Base-by-base conservation (phyloP, 225 moss, liverwort and hornwort species). In the Pseudoscleropodium purum region DNA sequence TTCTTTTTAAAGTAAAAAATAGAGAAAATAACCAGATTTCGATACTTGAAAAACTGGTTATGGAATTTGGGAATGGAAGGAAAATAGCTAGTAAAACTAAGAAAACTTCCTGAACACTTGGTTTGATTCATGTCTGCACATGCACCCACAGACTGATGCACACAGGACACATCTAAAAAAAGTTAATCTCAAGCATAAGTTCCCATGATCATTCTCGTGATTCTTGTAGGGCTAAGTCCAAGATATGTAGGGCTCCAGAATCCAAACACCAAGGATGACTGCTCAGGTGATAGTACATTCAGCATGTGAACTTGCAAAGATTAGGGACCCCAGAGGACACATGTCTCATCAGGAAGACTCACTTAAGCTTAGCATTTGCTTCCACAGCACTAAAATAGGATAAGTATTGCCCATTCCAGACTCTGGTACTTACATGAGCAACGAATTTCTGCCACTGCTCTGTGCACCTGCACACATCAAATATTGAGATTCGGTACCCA, bases 381-480 rank as follows among this genome's bases (percentile, higher is more conserved):
- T 89, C 89, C 89, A 84, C 66, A 81, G 84, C 89, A 79, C 49
- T 29, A 64, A 51, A 10, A 47, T 47, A 47, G 47, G 20, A 74
- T 37, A 60, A 60, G 60, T 5, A 87, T 51, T 13, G 67, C 80
- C 36, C 54, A 43, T 59, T 87, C 59, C 66, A 34, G 67, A 80
- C 87, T 87, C 74, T 68, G 68, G 82, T 90, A 90, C 85, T 56
- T 20, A 56, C 59, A 90, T 70, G 27, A 69, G 64, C 84, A 89
- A 54, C 34, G 12, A 18, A 66, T 60, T 59, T 66, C 57, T 84
- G 72, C 73, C 61, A 24, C 49, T 66, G 41, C 60, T 85, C 87
- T 81, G 61, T 62, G 68, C 82, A 90, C 90, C 90, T 90, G 85
- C 82, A 82, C 82, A 85, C n/a, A 70, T 67, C 89, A 76, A 75